phyloP scores from a whole-genome alignment of 2,329 filamentous ascomycete species.

The Dothidotthia symphoricarpi region DNA sequence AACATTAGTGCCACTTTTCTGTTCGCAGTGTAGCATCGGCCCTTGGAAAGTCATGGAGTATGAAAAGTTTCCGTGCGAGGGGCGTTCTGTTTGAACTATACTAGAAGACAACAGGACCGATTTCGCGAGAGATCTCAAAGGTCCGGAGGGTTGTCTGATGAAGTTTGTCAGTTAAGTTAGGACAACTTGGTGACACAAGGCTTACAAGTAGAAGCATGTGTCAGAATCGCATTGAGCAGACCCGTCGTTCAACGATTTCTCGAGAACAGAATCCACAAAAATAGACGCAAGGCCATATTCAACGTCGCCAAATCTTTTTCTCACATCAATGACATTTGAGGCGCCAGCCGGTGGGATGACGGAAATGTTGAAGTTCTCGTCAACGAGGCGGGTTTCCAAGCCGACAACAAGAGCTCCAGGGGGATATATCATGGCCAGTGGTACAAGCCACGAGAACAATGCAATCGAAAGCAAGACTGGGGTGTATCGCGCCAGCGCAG shows the following conservation, averaged over 20 bases:
- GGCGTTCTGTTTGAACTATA: not conserved
- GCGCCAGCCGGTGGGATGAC: too few species aligned
- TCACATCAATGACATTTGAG: too few species aligned
- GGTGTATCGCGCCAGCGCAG: too few species aligned
- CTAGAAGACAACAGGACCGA: not conserved
- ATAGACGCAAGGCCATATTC: too few species aligned
- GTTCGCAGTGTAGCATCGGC: not conserved
- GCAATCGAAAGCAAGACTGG: conserved; percentile 1
- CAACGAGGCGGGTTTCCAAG: not conserved
- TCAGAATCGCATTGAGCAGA: too few species aligned
- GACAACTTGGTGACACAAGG: too few species aligned
- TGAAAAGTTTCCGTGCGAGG: not conserved
- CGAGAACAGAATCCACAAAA: too few species aligned
- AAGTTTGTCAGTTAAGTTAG: too few species aligned
- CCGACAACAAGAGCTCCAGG: conserved; percentile 7
- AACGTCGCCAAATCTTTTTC: too few species aligned
- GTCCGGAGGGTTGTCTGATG: too few species aligned
- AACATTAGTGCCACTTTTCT: not conserved
- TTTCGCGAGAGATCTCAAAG: not conserved
- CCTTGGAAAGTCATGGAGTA: not conserved
- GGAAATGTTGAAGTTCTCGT: conserved; percentile 1
- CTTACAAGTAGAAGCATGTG: too few species aligned
- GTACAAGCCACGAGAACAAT: conserved; percentile 2
- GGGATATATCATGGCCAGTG: conserved; percentile 8
- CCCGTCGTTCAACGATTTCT: too few species aligned